phyloP scores from a whole-genome alignment of 495 filamentous ascomycete species.

The Talaromyces adpressus region DNA sequence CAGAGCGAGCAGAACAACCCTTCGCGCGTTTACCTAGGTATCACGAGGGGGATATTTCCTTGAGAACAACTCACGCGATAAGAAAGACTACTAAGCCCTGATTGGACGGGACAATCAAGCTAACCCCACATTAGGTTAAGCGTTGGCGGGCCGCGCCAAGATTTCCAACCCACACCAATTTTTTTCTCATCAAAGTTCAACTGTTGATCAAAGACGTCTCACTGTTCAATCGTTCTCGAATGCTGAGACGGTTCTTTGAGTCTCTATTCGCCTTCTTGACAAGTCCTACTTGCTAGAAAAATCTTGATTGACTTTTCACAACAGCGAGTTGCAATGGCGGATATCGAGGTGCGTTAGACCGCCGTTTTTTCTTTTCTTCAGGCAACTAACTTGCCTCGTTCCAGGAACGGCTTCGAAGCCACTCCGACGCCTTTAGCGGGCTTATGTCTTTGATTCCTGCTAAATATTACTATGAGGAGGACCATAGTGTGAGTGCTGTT shows the following conservation, averaged over 20 bases:
- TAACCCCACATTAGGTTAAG: not conserved
- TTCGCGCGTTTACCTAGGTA: too few species aligned
- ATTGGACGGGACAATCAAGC: not conserved
- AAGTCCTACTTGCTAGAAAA: not conserved
- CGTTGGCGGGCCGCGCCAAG: slow-evolving; percentile 2
- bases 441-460: slow-evolving; percentile 88
- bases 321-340: slow-evolving; percentile 26
- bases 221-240: not conserved
- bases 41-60: not conserved
- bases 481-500: slow-evolving; percentile 63
- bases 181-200: slow-evolving; percentile 2
- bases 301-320: slow-evolving; percentile 2
- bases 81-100: not conserved
- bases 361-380: slow-evolving; percentile 12
- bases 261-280: not conserved
- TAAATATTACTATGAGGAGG: slow-evolving; percentile 84
- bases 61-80: not conserved
- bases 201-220: not conserved
- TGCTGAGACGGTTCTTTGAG: not conserved
- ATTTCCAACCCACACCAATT: slow-evolving; percentile 9
- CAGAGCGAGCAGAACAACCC: too few species aligned
- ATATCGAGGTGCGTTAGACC: slow-evolving; percentile 39
- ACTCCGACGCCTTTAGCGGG: slow-evolving; percentile 83
- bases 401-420: slow-evolving; percentile 78
- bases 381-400: slow-evolving; percentile 1